Conservation (phyloP, 345 rosid species). For the Boechera stricta region DNA sequence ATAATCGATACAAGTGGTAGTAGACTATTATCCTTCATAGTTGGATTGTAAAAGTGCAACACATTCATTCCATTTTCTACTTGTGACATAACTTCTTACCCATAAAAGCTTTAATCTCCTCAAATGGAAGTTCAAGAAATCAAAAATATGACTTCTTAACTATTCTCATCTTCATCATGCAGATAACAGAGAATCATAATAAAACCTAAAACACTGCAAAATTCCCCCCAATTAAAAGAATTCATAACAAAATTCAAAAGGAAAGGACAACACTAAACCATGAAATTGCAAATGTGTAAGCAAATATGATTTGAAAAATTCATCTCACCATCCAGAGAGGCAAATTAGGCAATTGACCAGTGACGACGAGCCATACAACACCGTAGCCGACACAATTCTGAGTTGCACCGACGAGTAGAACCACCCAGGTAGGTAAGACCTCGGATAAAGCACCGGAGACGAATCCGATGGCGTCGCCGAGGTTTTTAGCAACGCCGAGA, state of each 20-base stretch:
- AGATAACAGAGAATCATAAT: neutral
- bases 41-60: too few relatives aligned
- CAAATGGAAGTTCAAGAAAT: too few relatives aligned
- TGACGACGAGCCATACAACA: conserved; percentile 70
- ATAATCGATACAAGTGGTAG: too few relatives aligned
- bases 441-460: conserved; percentile 69
- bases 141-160: too few relatives aligned
- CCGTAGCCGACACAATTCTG: conserved; percentile 77
- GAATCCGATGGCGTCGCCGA: conserved; percentile 77
- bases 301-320: neutral
- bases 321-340: conserved; percentile 89
- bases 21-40: too few relatives aligned
- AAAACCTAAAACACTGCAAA: neutral
- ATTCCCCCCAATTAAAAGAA: neutral
- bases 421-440: conserved; percentile 63
- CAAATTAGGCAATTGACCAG: conserved; percentile 56
- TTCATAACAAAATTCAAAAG: neutral
- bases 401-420: conserved; percentile 61
- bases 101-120: neutral
- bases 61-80: too few relatives aligned
- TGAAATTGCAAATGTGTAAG: neutral
- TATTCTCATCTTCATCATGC: neutral
- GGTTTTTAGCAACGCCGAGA: conserved; percentile 82
- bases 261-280: neutral
- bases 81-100: too few relatives aligned